Evolutionary conservation across 345 rosid species (phyloP), one percentile per base, ranked within the genome.

Genomic region (Salix viminalis): DNA sequence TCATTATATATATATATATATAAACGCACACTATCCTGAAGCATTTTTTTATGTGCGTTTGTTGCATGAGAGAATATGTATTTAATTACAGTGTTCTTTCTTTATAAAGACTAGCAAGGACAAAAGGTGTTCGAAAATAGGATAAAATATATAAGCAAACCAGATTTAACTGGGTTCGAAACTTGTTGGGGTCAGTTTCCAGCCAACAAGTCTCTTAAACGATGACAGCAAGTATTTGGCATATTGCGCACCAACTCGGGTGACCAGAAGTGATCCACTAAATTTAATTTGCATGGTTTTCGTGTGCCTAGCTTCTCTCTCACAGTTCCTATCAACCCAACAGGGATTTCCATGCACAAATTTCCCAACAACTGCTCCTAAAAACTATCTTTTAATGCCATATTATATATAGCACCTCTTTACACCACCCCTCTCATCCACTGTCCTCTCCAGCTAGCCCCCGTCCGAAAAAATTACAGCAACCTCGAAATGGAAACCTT

Each of bases 331-430:
- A 88, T 88, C 91, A 84, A 86, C 89, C 87, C 81, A 78, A 69
- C 56, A 68, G 65, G 71, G n/a, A 72, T 44, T 70, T 39, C 37
- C 13, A 41, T 67, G 23, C 48, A 69, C 80, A 46, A 28, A 76
- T 74, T 41, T 91, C 97, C 79, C 72, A 93, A 88, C 98, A 69
- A 88, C 93, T 88, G 76, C 83, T 88, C 94, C 98, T 89, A 89
- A 80, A 80, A 30, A 24, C 76, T 76, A 83, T 79, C 82, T 80
- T 74, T 64, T 76, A 77, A 81, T 68, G 61, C 79, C 77, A 30
- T 74, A 66, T 70, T 85, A 81, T 82, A 85, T 79, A 41, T 60
- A 66, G 73, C 58, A 52, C 56, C 54, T 52, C 24, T 41, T 42
- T 28, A 26, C 50, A 18, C 32, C 70, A 65, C 23, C 36, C n/a